Evolutionary conservation across 1,284 basidiomycete genomes (phyloP).

Genomic region (Erythrobasidium hasegawianum): DNA sequence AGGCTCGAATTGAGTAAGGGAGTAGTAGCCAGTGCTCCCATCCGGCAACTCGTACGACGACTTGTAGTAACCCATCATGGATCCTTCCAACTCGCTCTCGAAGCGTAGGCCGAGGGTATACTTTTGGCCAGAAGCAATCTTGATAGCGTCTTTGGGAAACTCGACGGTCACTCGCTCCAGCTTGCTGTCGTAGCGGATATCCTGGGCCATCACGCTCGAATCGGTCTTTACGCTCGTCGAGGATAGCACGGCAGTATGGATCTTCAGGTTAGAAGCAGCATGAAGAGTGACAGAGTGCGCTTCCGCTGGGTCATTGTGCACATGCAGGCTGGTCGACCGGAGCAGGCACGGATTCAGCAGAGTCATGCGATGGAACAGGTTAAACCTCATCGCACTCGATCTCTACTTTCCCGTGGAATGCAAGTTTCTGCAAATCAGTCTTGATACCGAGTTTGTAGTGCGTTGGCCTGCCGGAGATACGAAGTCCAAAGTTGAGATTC

Average conservation of each 20-base stretch:
- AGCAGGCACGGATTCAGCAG: not conserved
- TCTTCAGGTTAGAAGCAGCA: constrained; percentile 60
- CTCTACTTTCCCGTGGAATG: constrained; percentile 73
- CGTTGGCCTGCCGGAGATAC: constrained; percentile 13
- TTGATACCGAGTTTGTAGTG: constrained; percentile 55
- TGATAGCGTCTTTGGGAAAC: constrained; percentile 30
- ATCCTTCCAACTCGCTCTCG: constrained; percentile 37
- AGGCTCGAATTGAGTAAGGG: constrained; percentile 58
- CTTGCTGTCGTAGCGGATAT: constrained; percentile 30
- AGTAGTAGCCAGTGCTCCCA: constrained; percentile 42
- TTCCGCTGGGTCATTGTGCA: not conserved
- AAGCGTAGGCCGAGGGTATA: constrained; percentile 40
- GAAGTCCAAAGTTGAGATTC: not conserved
- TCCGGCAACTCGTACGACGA: constrained; percentile 38
- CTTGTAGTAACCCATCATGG: constrained; percentile 42
- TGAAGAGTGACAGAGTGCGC: constrained; percentile 48
- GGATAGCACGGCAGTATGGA: constrained; percentile 63
- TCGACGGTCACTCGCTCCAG: constrained; percentile 34
- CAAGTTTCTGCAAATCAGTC: constrained; percentile 71
- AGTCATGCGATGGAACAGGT: not conserved
- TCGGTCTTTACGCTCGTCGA: constrained; percentile 41
- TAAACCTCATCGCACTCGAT: constrained; percentile 66
- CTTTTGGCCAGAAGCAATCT: constrained; percentile 22
- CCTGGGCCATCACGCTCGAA: constrained; percentile 23
- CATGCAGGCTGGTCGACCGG: constrained; percentile 18